Evolutionary conservation across 371 early-diverging fungal species (phyloP).

Genomic region (Mortierella sp.): DNA sequence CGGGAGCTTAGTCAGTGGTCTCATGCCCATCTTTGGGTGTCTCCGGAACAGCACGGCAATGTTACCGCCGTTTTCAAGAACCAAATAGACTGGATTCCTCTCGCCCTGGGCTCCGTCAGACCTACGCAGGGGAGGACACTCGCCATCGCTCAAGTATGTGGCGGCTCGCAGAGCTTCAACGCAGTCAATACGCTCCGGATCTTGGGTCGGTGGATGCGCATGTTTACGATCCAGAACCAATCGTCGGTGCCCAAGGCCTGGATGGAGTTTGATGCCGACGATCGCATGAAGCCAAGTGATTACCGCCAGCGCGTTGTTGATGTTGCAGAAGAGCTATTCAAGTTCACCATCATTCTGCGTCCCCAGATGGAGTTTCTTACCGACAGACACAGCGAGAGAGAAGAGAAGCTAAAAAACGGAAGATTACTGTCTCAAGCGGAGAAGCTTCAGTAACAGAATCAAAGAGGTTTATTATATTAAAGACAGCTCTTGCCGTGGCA

Average conservation of each 20-base stretch:
- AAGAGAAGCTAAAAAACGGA: constrained; percentile 56
- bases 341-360: constrained; percentile 56
- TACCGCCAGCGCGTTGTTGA: constrained; percentile 61
- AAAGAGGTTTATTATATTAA: no score
- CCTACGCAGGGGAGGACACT: constrained; percentile 60
- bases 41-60: constrained; percentile 62
- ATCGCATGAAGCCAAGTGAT: constrained; percentile 57
- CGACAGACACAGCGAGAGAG: constrained; percentile 59
- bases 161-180: constrained; percentile 63
- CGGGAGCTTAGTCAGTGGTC: constrained; percentile 60
- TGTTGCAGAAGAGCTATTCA: constrained; percentile 62
- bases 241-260: constrained; percentile 62
- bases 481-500: no score
- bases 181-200: constrained; percentile 61
- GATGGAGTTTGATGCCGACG: constrained; percentile 61
- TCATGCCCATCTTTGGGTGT: constrained; percentile 62
- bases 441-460: constrained; percentile 26
- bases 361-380: constrained; percentile 57
- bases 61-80: constrained; percentile 61
- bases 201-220: constrained; percentile 63
- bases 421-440: constrained; percentile 55
- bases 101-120: constrained; percentile 57
- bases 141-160: constrained; percentile 61
- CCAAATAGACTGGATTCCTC: constrained; percentile 62
- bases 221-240: constrained; percentile 63